These are phyloP conservation scores for Puccinia hordei DNA, from an alignment of 1,284 basidiomycete genomes.

Conservation along the genomic window DNA sequence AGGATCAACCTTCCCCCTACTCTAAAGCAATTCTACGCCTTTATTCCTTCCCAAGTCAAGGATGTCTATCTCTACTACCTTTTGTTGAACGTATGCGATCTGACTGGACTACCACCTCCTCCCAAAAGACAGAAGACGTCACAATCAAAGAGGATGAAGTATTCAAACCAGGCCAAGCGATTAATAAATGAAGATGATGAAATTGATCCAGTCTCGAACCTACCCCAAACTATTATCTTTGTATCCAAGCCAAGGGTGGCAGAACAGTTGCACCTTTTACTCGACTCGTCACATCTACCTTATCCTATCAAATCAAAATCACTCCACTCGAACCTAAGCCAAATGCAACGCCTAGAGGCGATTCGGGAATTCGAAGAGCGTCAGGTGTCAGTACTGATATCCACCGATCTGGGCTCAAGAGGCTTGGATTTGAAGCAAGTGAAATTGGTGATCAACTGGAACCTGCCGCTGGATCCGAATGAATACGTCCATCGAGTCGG, in stretches of 20 bases:
- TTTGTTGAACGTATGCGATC: slow-evolving; percentile 69
- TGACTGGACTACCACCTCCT: slow-evolving; percentile 55
- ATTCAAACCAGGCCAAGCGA: slow-evolving; percentile 55
- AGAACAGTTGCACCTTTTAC: slow-evolving; percentile 74
- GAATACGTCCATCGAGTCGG: slow-evolving; percentile 69
- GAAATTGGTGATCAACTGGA: slow-evolving; percentile 95
- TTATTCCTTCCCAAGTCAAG: slow-evolving; percentile 91
- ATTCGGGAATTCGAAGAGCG: slow-evolving; percentile 83
- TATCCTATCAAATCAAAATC: slow-evolving; percentile 82
- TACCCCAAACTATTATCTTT: slow-evolving; percentile 91
- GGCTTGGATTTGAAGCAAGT: slow-evolving; percentile 66
- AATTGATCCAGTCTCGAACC: slow-evolving; percentile 63
- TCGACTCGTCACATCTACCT: slow-evolving; percentile 68
- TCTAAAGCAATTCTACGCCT: slow-evolving; percentile 86
- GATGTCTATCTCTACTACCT: slow-evolving; percentile 90
- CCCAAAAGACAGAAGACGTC: slow-evolving; percentile 57
- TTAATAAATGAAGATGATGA: slow-evolving; percentile 59
- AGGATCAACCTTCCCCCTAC: slow-evolving; percentile 80
- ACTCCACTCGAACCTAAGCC: slow-evolving; percentile 87
- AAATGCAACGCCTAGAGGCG: slow-evolving; percentile 80
- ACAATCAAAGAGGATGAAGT: slow-evolving; percentile 43
- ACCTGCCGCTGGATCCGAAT: slow-evolving; percentile 70
- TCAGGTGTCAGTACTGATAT: slow-evolving; percentile 56
- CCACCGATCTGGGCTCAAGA: slow-evolving; percentile 59
- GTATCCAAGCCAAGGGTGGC: slow-evolving; percentile 82